These are phyloP conservation scores for Aureobasidium leucospermi DNA, from an alignment of 2,329 filamentous ascomycete species.

Conservation along the genomic window DNA sequence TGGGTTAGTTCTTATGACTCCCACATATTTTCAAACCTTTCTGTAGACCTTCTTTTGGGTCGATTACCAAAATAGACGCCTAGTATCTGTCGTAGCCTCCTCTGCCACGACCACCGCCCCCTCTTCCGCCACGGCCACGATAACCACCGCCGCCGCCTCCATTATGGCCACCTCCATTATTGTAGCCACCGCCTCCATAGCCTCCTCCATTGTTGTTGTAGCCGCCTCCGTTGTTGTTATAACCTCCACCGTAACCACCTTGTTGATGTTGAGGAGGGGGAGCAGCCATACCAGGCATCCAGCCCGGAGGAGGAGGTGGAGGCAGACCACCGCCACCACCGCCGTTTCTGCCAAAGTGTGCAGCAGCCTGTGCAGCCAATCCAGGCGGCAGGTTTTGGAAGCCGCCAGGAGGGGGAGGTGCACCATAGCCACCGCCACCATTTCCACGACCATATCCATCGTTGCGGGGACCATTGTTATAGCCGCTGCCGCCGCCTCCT, in stretches of 20 bases:
- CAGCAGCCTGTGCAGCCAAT: constrained; percentile 27
- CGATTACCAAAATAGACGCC: not conserved
- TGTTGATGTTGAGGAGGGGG: constrained; percentile 18
- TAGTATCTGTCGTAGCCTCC: constrained; percentile 15
- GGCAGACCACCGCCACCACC: constrained; percentile 17
- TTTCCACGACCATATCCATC: constrained; percentile 13
- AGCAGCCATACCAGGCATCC: constrained; percentile 20
- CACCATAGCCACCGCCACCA: constrained; percentile 7
- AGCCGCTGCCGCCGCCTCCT: constrained; percentile 16
- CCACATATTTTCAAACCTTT: not conserved
- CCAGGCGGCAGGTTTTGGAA: constrained; percentile 27
- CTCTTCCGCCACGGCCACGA: not conserved
- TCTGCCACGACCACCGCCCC: constrained; percentile 12
- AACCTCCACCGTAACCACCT: constrained; percentile 22
- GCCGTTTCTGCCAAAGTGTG: constrained; percentile 22
- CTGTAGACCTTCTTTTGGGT: not conserved
- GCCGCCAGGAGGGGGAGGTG: constrained; percentile 20
- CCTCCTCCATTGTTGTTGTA: constrained; percentile 15
- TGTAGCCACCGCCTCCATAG: constrained; percentile 15
- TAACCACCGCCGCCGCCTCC: constrained; percentile 10
- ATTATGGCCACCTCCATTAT: constrained; percentile 17
- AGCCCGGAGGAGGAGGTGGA: constrained; percentile 18
- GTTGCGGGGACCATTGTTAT: constrained; percentile 18
- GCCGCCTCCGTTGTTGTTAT: constrained; percentile 20
- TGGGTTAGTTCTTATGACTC: not conserved